phyloP scores from a whole-genome alignment of 345 rosid species.

The Ceriops decandra region DNA sequence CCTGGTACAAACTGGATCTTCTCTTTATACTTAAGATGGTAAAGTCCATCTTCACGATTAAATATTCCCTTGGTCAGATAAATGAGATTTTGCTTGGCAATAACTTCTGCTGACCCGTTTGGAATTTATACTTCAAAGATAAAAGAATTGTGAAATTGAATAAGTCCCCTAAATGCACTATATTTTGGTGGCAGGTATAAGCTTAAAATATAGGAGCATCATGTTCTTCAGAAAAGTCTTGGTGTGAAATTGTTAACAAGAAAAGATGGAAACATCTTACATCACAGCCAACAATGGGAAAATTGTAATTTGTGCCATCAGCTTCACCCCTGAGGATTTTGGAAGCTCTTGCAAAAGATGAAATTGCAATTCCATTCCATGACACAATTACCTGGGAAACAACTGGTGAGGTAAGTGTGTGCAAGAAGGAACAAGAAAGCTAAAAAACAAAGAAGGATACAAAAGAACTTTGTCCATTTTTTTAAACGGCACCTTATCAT shows the following conservation, averaged over 20 bases:
- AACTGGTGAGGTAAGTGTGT: conserved; percentile 8
- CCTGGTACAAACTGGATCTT: background rate
- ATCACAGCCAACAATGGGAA: conserved; percentile 67
- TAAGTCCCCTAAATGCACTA: too few relatives aligned
- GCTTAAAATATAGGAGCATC: too few relatives aligned
- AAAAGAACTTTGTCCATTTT: background rate
- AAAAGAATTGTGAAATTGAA: too few relatives aligned
- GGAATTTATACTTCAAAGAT: too few relatives aligned
- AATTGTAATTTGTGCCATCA: conserved; percentile 42
- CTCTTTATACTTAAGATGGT: background rate
- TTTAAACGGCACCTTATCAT: conserved; percentile 62
- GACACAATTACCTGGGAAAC: conserved; percentile 75
- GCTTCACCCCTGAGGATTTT: conserved; percentile 62
- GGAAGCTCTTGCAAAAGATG: conserved; percentile 87
- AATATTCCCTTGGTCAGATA: background rate
- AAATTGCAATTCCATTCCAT: conserved; percentile 90
- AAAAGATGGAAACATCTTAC: conserved; percentile 40
- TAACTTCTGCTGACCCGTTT: too few relatives aligned
- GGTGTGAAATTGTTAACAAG: too few relatives aligned
- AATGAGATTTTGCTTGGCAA: too few relatives aligned
- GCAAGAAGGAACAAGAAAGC: background rate
- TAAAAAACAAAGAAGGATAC: conserved; percentile 2
- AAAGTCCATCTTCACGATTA: background rate
- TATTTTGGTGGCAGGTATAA: too few relatives aligned
- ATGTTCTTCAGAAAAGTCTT: too few relatives aligned